Evolutionary conservation across 2,329 filamentous ascomycete genomes (phyloP).

Genomic region (Camillea tinctor): DNA sequence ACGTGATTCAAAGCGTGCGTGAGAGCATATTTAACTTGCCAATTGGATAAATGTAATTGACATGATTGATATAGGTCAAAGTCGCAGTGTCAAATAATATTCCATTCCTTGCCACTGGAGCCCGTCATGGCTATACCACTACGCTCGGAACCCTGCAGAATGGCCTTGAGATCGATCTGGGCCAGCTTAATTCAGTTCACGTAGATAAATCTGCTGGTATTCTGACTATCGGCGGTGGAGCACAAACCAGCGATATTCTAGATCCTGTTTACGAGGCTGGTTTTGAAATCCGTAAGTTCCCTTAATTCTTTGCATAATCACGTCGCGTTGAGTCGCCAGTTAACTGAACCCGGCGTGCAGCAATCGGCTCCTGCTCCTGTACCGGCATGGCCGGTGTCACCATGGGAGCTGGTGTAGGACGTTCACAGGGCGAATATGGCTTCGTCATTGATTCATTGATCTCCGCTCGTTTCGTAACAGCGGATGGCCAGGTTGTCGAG

Average conservation of each 20-base stretch:
- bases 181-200: slow-evolving; percentile 25
- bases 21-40: too few species aligned
- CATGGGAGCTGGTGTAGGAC: slow-evolving; percentile 22
- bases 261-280: slow-evolving; percentile 14
- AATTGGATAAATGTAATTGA: too few species aligned
- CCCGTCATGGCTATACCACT: slow-evolving; percentile 16
- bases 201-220: slow-evolving; percentile 23
- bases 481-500: slow-evolving; percentile 19
- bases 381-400: slow-evolving; percentile 17
- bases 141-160: slow-evolving; percentile 7
- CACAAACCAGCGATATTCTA: slow-evolving; percentile 58
- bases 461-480: slow-evolving; percentile 24
- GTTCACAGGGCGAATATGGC: slow-evolving; percentile 18
- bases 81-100: slow-evolving; percentile 6
- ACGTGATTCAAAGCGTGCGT: too few species aligned
- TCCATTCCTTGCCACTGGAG: slow-evolving; percentile 18
- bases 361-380: slow-evolving; percentile 11
- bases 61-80: too few species aligned
- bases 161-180: slow-evolving; percentile 20
- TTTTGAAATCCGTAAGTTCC: slow-evolving; percentile 20
- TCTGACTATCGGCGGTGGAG: slow-evolving; percentile 49
- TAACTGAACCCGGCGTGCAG: neutral
- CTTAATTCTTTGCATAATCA: too few species aligned
- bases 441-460: slow-evolving; percentile 27
- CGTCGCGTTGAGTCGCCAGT: too few species aligned